Evolutionary conservation across 805 yeast species (phyloP).

Genomic region (Kuraishia hungarica): DNA sequence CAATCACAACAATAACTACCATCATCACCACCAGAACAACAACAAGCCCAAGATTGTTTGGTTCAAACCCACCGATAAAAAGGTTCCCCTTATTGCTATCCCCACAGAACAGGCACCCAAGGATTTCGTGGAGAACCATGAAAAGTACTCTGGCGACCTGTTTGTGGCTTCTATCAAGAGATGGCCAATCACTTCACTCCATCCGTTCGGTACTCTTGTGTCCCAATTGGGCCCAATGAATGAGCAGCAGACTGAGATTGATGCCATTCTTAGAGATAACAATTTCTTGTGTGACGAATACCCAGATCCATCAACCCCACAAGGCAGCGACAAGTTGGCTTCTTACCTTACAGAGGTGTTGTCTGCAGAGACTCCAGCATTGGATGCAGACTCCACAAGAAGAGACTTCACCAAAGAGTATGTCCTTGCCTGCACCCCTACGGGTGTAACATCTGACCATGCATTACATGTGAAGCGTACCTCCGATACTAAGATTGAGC

Average conservation of each 20-base stretch:
- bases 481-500: slow-evolving; percentile 53
- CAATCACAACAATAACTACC: slow-evolving; percentile 4
- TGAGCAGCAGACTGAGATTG: slow-evolving; percentile 71
- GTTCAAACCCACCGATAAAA: slow-evolving; percentile 98
- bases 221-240: slow-evolving; percentile 79
- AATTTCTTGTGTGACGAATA: slow-evolving; percentile 79
- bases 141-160: slow-evolving; percentile 66
- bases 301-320: slow-evolving; percentile 30
- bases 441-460: slow-evolving; percentile 56
- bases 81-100: slow-evolving; percentile 95
- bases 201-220: slow-evolving; percentile 92
- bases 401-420: slow-evolving; percentile 50
- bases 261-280: slow-evolving; percentile 82
- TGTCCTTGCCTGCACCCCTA: slow-evolving; percentile 54
- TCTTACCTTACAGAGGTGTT: slow-evolving; percentile 29
- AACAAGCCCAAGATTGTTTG: slow-evolving; percentile 89
- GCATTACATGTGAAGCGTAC: slow-evolving; percentile 72
- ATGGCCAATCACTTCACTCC: slow-evolving; percentile 98
- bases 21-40: slow-evolving; percentile 18
- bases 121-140: slow-evolving; percentile 91
- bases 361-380: slow-evolving; percentile 22
- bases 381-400: slow-evolving; percentile 28
- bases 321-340: background rate
- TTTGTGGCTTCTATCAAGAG: slow-evolving; percentile 95
- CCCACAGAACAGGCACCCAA: slow-evolving; percentile 98